Percentiles rank a stretch among this genome's conserved stretches.
Evolutionary conservation across 1,284 basidiomycete species (phyloP).

Genomic region (Sparassis latifolia): DNA sequence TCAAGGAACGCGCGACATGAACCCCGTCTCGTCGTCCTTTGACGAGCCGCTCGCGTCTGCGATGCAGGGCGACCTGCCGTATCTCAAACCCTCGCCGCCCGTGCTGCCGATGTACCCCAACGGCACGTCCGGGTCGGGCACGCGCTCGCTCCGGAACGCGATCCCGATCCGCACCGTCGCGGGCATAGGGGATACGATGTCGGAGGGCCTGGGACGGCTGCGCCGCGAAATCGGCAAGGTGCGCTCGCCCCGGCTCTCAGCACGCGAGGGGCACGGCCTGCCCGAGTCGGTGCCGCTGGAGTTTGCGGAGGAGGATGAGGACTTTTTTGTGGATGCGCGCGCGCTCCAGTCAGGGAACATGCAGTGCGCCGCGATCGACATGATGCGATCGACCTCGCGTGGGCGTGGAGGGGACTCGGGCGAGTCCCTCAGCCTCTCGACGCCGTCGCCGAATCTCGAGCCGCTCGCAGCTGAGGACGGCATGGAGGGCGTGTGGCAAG

Average conservation of each 20-base stretch:
- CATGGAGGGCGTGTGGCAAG: conserved; percentile 34
- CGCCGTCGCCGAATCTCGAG: conserved; percentile 31
- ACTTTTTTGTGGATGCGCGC: conserved; percentile 31
- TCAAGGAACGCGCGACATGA: conserved; percentile 29
- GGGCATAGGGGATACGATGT: conserved; percentile 51
- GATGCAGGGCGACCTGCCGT: conserved; percentile 58
- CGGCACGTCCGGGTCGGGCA: conserved; percentile 39
- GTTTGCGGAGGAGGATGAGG: conserved; percentile 70
- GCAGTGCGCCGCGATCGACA: conserved; percentile 4
- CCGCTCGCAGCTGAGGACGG: conserved; percentile 29
- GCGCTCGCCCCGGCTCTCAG: conserved; percentile 28
- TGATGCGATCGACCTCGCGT: conserved; percentile 21
- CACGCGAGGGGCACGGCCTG: conserved; percentile 10
- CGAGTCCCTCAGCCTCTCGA: conserved; percentile 26
- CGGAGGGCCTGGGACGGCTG: conserved; percentile 47
- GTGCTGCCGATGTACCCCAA: conserved; percentile 78
- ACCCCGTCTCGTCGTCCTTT: conserved; percentile 49
- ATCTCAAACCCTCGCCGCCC: conserved; percentile 36
- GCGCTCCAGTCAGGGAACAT: neutral
- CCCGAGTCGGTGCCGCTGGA: conserved; percentile 45
- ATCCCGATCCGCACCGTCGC: conserved; percentile 52
- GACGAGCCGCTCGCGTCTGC: conserved; percentile 75
- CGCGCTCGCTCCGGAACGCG: conserved; percentile 39
- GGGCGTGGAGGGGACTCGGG: conserved; percentile 21
- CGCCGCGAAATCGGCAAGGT: conserved; percentile 47